These are phyloP conservation scores for Globisporangium apiculatum DNA, from an alignment of 352 stramenopile species.

Conservation along the genomic window DNA sequence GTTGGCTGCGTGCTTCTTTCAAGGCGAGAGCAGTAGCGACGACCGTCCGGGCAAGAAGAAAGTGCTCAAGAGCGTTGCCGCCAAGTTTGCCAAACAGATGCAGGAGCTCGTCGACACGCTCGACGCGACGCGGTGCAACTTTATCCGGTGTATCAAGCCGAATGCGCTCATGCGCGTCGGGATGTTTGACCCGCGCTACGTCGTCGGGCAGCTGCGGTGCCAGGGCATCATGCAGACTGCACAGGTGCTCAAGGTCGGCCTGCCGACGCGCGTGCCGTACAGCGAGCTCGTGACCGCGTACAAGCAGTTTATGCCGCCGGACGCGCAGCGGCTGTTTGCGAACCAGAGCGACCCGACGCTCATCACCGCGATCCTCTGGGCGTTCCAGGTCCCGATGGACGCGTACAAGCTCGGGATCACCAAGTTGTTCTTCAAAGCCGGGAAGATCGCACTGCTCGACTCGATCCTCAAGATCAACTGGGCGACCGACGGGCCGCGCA, in stretches of 20 bases:
- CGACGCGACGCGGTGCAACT: constrained; percentile 81
- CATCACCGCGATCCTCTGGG: constrained; percentile 78
- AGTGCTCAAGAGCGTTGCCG: constrained; percentile 54
- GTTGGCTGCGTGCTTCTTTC: constrained; percentile 61
- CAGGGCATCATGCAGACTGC: constrained; percentile 83
- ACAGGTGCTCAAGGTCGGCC: constrained; percentile 82
- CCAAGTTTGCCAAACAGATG: constrained; percentile 77
- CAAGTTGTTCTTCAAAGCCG: constrained; percentile 64
- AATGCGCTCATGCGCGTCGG: constrained; percentile 71
- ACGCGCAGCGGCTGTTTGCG: constrained; percentile 62
- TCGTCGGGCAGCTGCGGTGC: constrained; percentile 79
- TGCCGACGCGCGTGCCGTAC: constrained; percentile 79
- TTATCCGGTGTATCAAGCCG: constrained; percentile 88
- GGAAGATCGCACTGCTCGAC: constrained; percentile 71
- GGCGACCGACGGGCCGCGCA: constrained; percentile 43
- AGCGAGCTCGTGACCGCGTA: constrained; percentile 57
- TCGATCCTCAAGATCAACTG: constrained; percentile 75
- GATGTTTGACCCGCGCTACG: constrained; percentile 71
- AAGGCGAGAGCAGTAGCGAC: constrained; percentile 31
- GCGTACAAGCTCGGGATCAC: constrained; percentile 81
- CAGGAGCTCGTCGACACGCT: constrained; percentile 73
- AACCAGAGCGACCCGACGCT: constrained; percentile 68
- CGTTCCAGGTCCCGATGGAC: constrained; percentile 73
- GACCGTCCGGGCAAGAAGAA: constrained; percentile 71
- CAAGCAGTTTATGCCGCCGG: constrained; percentile 61